phyloP scores from a whole-genome alignment of 2,329 filamentous ascomycete species.

The Talaromyces piceae region DNA sequence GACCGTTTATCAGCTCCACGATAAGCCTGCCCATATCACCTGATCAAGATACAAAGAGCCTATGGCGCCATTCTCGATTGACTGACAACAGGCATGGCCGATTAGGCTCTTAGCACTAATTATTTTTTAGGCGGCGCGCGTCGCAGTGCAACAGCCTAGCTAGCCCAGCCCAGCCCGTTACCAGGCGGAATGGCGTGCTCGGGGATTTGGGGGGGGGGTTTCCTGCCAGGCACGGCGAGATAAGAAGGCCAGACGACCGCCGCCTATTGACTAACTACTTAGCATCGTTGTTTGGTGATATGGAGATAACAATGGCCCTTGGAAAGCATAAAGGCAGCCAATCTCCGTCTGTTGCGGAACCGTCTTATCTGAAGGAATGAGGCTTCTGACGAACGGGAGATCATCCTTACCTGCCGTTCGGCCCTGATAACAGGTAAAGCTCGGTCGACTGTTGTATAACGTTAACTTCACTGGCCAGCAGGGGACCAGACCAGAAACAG shows the following conservation, averaged over 20 bases:
- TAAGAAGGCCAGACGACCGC: no score
- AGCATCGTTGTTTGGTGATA: no score
- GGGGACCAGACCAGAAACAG: background rate
- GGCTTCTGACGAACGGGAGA: background rate
- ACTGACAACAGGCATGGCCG: background rate
- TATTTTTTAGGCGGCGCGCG: background rate
- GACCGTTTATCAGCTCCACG: background rate
- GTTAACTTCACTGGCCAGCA: background rate
- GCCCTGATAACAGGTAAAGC: background rate
- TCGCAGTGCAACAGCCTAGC: background rate
- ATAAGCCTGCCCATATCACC: background rate
- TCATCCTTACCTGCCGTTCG: background rate
- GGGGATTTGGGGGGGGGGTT: background rate
- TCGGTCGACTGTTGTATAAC: background rate
- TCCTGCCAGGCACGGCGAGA: background rate
- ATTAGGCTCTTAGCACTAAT: background rate
- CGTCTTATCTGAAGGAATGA: background rate
- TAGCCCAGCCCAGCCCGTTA: background rate
- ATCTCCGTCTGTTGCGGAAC: background rate
- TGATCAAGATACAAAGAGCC: background rate
- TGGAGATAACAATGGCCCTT: no score
- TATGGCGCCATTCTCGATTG: conserved; percentile 2
- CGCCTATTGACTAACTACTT: no score
- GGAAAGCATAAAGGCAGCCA: background rate
- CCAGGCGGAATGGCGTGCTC: background rate